Conservation (phyloP, 495 filamentous ascomycete species). For the Penicillium paxilli region DNA sequence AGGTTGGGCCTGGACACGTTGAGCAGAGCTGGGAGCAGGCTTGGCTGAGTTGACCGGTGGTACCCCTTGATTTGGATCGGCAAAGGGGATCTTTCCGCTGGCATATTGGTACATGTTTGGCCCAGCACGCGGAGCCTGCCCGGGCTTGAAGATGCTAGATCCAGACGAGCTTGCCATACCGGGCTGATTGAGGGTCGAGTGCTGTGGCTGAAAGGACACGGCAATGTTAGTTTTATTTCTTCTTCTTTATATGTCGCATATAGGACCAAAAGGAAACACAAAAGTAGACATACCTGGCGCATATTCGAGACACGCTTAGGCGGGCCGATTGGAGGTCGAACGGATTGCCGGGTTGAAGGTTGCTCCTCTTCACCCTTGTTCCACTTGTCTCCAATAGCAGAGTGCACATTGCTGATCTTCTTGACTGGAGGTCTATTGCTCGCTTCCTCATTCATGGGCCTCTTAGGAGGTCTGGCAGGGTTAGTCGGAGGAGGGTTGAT, state of each 20-base stretch:
- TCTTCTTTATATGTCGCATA: too few species aligned
- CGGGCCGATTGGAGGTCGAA: constrained; percentile 68
- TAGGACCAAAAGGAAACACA: too few species aligned
- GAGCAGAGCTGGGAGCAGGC: constrained; percentile 46
- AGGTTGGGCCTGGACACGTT: constrained; percentile 45
- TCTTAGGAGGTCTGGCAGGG: constrained; percentile 65
- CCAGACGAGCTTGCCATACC: constrained; percentile 44
- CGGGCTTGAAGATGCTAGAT: constrained; percentile 39
- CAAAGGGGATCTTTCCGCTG: constrained; percentile 88
- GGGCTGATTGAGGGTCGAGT: constrained; percentile 31
- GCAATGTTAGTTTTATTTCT: not conserved
- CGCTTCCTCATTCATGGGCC: constrained; percentile 54
- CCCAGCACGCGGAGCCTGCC: constrained; percentile 55
- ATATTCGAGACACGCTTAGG: constrained; percentile 81
- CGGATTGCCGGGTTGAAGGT: constrained; percentile 25
- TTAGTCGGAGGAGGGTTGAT: constrained; percentile 57
- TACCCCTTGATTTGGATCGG: constrained; percentile 59
- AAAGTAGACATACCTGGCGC: constrained; percentile 67
- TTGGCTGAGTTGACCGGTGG: constrained; percentile 53
- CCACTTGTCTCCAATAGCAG: constrained; percentile 54
- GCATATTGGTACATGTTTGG: constrained; percentile 81
- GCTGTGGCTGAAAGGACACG: not conserved
- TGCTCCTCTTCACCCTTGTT: constrained; percentile 61
- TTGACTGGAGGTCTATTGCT: constrained; percentile 42
- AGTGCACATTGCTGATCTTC: constrained; percentile 45